These are phyloP conservation scores for Myriangium duriaei DNA, from an alignment of 2,329 filamentous ascomycete genomes.

Conservation along the genomic window DNA sequence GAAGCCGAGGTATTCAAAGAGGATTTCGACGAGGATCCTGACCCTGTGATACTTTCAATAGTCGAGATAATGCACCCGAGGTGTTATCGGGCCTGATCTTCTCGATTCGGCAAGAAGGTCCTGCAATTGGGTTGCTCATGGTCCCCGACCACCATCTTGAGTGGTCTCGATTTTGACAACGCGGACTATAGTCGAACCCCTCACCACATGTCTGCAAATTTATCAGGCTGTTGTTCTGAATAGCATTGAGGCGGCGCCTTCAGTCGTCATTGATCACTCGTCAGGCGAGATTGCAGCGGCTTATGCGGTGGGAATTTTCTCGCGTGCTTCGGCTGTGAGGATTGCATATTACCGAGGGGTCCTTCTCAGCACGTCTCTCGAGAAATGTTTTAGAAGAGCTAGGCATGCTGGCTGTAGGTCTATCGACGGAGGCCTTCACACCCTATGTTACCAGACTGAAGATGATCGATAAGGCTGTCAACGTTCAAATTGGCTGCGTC, in stretches of 20 bases:
- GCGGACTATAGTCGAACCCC: constrained; percentile 36
- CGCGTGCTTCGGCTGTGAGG: constrained; percentile 12
- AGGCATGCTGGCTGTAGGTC: constrained; percentile 24
- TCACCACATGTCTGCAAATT: constrained; percentile 44
- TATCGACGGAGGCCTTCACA: constrained; percentile 13
- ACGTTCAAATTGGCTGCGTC: constrained; percentile 16
- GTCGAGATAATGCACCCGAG: too few relatives aligned
- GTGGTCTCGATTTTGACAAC: too few relatives aligned
- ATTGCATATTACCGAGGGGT: constrained; percentile 18
- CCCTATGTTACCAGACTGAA: constrained; percentile 13
- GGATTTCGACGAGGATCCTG: too few relatives aligned
- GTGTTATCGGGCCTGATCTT: too few relatives aligned
- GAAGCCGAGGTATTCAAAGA: too few relatives aligned
- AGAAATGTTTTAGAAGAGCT: constrained; percentile 13
- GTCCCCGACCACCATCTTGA: too few relatives aligned
- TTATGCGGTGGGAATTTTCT: constrained; percentile 17
- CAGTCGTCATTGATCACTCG: constrained; percentile 19
- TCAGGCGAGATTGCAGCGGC: constrained; percentile 23
- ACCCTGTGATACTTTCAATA: too few relatives aligned
- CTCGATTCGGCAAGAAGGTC: too few relatives aligned
- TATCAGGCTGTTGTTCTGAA: constrained; percentile 30
- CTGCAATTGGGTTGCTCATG: too few relatives aligned
- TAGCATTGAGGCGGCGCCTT: constrained; percentile 14
- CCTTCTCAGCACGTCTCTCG: constrained; percentile 2
- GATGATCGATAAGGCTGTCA: constrained; percentile 2